Evolutionary conservation across 2,329 filamentous ascomycete genomes (phyloP), one percentile per base, ranked within the genome.

Genomic region (Hypoxylon sp.): DNA sequence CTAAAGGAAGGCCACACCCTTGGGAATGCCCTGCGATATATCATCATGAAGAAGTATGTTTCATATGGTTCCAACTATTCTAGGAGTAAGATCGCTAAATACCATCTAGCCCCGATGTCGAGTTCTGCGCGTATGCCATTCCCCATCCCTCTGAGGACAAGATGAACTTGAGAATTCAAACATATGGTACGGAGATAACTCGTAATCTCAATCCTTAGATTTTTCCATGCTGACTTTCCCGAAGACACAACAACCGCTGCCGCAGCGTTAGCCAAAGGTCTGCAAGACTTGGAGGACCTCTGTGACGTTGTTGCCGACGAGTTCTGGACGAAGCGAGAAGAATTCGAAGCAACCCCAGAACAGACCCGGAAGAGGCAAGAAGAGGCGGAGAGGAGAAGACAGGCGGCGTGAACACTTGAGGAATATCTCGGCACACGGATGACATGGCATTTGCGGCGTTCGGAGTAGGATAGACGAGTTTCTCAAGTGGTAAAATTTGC

Each of bases 111-210:
- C 95, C 96, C 31, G 90, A 96, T 71, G 96, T 99, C 67, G 96
- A 99, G 80, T 98, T 99, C 82, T 98, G 96, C 81, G 96, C 95
- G 68, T 99, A 99, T 81, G 93, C 95, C 6, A 98, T 99, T 68
- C 96, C 96, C 31, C 96, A 99, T 82, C 96, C 96, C 55, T 97
- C 94, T 42, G 96, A 99, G 81, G 85, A 91, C 44, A 96, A 97
- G 82, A 97, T 99, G 95, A 97, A 98, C 78, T 85, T 99, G 69
- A 89, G 96, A 76, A 98, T 99, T 70, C 96, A 99, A 82, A 99
- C 95, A 73, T 98, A 96, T 76, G 93, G 95, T 97, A 84, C 78
- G 89, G 81, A 48, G 8, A 50, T 10, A 29, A 58, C 15, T 54
- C 32, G 52, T 13, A 56, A n/a, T 15, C 11, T 57, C 21, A 0